Base-by-base conservation (phyloP, 805 yeast species). In the Lipomyces spencermartinsiae region DNA sequence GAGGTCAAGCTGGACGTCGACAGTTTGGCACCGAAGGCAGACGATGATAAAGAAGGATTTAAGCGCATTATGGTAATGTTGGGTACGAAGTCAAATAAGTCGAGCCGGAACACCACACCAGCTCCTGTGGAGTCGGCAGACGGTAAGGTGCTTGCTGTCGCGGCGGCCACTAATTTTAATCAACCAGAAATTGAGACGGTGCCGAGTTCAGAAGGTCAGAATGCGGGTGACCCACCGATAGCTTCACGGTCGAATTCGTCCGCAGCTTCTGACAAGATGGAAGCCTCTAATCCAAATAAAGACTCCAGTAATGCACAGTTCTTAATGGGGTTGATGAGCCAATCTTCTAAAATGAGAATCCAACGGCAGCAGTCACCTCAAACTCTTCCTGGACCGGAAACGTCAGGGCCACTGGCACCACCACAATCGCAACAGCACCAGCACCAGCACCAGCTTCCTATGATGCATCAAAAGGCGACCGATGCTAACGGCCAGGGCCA, bases 41-140 rank as follows among this genome's bases (percentile, higher is more conserved):
- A 62, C 37, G 73, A 75, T 4, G 79, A 77, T 56, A 73, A 69
- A 59, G 73, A 74, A 35, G 79, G 78, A n/a, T 77, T 77, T 63
- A 71, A 74, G 62, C 68, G 78, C 10, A 75, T 77, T 34, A 73
- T 77, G 76, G 72, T 72, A 4, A 73, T 74, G 72, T 73, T 77
- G 46, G 77, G 73, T 4, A 66, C 59, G 4, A 62, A 58, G 54
- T 29, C 66, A 9, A 12, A 51, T 8, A 37, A 59, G 43, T 31
- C 63, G 12, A 63, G 64, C 46, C 31, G 22, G 22, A 43, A 31
- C 59, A 12, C 46, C 8, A n/a, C 64, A 31, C 56, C 56, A 14
- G 56, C n/a, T n/a, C 31, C 59, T 10, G 33, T 61, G 19, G 35
- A 33, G 16, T 14, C 34, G 29, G 14, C 53, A 6, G 49, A 31